Evolutionary conservation across 1,284 basidiomycete genomes (phyloP).

Genomic region (Schizophyllum amplum): DNA sequence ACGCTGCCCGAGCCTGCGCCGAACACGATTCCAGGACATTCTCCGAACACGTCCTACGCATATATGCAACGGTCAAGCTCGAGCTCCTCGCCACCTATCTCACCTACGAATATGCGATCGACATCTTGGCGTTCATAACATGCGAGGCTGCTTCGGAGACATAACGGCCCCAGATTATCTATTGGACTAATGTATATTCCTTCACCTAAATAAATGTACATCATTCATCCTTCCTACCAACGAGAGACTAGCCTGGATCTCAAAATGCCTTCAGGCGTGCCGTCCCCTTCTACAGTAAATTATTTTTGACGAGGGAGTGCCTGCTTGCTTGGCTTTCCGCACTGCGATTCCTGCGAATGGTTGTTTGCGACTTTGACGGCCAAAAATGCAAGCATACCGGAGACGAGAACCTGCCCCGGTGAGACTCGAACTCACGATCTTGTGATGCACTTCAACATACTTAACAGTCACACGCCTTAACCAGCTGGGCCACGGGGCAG

Average conservation of each 20-base stretch:
- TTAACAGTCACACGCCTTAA: constrained; percentile 78
- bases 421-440: constrained; percentile 73
- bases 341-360: no score
- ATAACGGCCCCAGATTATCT: no score
- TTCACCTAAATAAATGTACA: background rate
- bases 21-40: background rate
- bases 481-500: constrained; percentile 78
- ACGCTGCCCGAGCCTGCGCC: constrained; percentile 8
- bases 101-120: background rate
- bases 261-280: no score
- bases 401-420: constrained; percentile 46
- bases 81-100: background rate
- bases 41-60: background rate
- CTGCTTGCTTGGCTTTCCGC: no score
- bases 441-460: constrained; percentile 34
- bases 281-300: no score
- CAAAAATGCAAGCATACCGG: constrained; percentile 10
- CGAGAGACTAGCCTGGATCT: background rate
- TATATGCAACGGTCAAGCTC: background rate
- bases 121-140: background rate
- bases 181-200: background rate
- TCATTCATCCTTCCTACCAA: background rate
- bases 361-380: no score
- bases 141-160: no score
- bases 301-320: no score